Conservation (phyloP, 257 asterid genomes). For the Salvia splendens region DNA sequence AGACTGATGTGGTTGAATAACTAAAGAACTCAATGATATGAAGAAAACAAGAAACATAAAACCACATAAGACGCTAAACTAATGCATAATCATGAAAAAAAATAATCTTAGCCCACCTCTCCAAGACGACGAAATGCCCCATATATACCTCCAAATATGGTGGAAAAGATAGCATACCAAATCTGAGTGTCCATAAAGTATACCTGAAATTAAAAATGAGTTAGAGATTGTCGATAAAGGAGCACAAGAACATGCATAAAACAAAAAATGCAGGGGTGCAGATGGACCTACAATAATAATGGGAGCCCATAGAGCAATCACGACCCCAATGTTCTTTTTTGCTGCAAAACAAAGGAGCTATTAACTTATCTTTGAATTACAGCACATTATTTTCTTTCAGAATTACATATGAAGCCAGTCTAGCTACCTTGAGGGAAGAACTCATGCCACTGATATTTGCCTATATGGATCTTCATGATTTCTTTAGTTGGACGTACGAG, state of each 20-base stretch:
- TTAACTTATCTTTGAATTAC: conserved; percentile 10
- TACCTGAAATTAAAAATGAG: conserved; percentile 58
- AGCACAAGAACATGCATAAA: conserved; percentile 26
- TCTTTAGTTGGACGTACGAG: conserved; percentile 81
- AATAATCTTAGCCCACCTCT: conserved; percentile 63
- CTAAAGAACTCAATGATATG: not conserved
- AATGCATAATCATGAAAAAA: not conserved
- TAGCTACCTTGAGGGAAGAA: conserved; percentile 89
- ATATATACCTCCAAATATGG: conserved; percentile 95
- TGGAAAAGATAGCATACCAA: conserved; percentile 99
- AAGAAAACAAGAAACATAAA: not conserved
- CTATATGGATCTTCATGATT: conserved; percentile 62
- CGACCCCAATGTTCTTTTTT: conserved; percentile 80
- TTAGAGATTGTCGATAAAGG: conserved; percentile 24
- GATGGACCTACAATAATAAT: conserved; percentile 67
- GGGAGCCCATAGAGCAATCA: conserved; percentile 95
- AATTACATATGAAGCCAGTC: conserved; percentile 16
- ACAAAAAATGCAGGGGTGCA: conserved; percentile 28
- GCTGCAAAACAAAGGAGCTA: conserved; percentile 56
- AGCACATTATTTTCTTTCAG: conserved; percentile 17
- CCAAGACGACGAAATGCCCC: conserved; percentile 42
- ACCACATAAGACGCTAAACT: not conserved
- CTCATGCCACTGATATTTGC: conserved; percentile 77
- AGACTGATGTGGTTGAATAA: not conserved
- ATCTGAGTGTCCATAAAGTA: conserved; percentile 97